Percentiles rank a stretch among this genome's conserved stretches.
phyloP scores from a whole-genome alignment of 108 stramenopile genomes.

The Conticribra weissflogii region DNA sequence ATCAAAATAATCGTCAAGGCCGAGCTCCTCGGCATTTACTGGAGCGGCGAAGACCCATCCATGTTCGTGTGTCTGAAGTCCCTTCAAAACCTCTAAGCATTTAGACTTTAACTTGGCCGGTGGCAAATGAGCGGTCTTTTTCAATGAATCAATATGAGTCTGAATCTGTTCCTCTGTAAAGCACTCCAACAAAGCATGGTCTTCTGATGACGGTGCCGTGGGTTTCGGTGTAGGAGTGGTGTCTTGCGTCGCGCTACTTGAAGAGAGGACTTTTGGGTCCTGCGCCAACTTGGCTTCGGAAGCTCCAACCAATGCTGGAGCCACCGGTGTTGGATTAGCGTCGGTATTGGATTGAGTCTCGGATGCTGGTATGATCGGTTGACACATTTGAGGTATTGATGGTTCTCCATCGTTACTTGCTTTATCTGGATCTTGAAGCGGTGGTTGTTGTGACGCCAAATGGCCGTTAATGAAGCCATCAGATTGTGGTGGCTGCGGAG shows the following conservation, averaged over 20 bases:
- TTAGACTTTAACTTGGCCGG: slow-evolving; percentile 77
- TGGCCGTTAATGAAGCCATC: no score
- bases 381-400: no score
- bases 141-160: slow-evolving; percentile 88
- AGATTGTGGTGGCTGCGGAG: no score
- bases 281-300: neutral
- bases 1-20: slow-evolving; percentile 92
- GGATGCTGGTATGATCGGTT: no score
- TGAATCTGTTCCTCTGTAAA: slow-evolving; percentile 91
- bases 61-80: slow-evolving; percentile 85
- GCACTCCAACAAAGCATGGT: slow-evolving; percentile 87
- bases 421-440: no score
- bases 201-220: slow-evolving; percentile 52
- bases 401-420: no score
- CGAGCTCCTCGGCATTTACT: slow-evolving; percentile 92
- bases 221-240: slow-evolving; percentile 32
- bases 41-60: slow-evolving; percentile 94
- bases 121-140: slow-evolving; percentile 66
- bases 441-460: no score
- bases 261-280: neutral
- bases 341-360: no score
- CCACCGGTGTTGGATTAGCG: no score
- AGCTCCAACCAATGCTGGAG: no score
- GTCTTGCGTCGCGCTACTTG: slow-evolving; percentile 9
- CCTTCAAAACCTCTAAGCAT: slow-evolving; percentile 83